phyloP scores from a whole-genome alignment of 2,329 filamentous ascomycete species.

The Emericellopsis atlantica region DNA sequence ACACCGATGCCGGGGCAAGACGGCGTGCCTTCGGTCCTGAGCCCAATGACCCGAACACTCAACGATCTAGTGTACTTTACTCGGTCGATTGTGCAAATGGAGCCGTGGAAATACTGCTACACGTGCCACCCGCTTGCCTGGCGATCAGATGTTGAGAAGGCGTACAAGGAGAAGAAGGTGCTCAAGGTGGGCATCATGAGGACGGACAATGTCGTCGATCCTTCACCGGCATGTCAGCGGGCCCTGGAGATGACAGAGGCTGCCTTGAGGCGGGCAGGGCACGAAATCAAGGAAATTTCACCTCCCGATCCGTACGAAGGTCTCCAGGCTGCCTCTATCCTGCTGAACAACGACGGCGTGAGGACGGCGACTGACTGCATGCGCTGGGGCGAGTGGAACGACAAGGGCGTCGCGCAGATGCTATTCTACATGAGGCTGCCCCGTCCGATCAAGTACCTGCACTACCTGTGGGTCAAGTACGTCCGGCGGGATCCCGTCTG shows the following conservation, averaged over 20 bases:
- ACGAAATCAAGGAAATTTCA: slow-evolving; percentile 54
- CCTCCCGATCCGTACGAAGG: slow-evolving; percentile 64
- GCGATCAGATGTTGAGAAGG: slow-evolving; percentile 48
- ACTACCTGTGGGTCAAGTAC: slow-evolving; percentile 84
- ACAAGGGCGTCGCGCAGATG: slow-evolving; percentile 66
- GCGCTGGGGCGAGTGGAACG: slow-evolving; percentile 65
- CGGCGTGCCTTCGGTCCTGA: slow-evolving; percentile 78
- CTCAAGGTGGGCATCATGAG: slow-evolving; percentile 66
- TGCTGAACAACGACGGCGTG: slow-evolving; percentile 78
- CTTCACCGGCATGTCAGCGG: slow-evolving; percentile 70
- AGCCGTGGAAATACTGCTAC: slow-evolving; percentile 83
- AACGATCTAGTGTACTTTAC: slow-evolving; percentile 79
- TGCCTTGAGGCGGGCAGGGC: slow-evolving; percentile 59
- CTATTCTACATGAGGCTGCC: slow-evolving; percentile 61
- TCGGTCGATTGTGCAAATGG: slow-evolving; percentile 61
- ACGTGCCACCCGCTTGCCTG: slow-evolving; percentile 77
- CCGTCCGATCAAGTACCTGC: slow-evolving; percentile 64
- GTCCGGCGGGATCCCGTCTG: slow-evolving; percentile 63
- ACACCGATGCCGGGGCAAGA: slow-evolving; percentile 92
- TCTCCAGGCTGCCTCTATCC: slow-evolving; percentile 62
- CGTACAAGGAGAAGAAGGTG: slow-evolving; percentile 43
- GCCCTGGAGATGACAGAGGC: slow-evolving; percentile 59
- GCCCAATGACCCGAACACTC: slow-evolving; percentile 81
- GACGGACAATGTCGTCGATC: slow-evolving; percentile 73
- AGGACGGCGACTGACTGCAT: slow-evolving; percentile 68